phyloP scores from a whole-genome alignment of 1,284 basidiomycete species.

The Leccinum subrobustum region DNA sequence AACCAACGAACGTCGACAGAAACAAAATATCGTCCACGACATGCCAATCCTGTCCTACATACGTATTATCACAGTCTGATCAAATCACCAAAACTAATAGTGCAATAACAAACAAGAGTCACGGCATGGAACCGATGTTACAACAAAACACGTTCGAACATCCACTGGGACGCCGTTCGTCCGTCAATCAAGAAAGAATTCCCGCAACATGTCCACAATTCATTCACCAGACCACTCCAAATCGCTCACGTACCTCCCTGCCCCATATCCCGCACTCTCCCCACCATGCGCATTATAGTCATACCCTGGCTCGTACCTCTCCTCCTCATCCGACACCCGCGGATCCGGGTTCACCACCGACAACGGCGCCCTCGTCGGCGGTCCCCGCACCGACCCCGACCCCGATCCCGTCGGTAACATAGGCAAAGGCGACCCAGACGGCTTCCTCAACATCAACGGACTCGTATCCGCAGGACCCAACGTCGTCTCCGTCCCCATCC shows the following conservation, averaged over 20 bases:
- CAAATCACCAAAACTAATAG: neutral
- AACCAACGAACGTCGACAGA: too few species aligned
- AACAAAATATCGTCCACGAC: too few species aligned
- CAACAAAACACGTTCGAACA: constrained; percentile 4
- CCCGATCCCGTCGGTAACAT: neutral
- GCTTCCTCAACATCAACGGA: constrained; percentile 45
- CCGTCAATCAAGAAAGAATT: neutral
- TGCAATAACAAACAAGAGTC: neutral
- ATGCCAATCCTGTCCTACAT: too few species aligned
- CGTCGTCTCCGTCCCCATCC: neutral
- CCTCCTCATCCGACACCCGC: constrained; percentile 41
- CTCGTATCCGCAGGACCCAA: constrained; percentile 39
- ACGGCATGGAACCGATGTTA: neutral
- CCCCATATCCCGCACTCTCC: constrained; percentile 24
- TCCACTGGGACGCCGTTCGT: neutral
- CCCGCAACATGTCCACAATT: neutral
- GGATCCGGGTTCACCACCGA: constrained; percentile 33
- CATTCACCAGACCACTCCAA: constrained; percentile 16
- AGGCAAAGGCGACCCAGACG: constrained; percentile 17
- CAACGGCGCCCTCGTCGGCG: constrained; percentile 25
- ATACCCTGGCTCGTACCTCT: constrained; percentile 32
- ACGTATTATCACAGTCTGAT: too few species aligned
- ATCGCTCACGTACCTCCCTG: constrained; percentile 30
- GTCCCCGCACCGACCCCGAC: constrained; percentile 28
- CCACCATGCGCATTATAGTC: constrained; percentile 57